phyloP scores from a whole-genome alignment of 805 yeast genomes.

The Saturnispora ahearnii region DNA sequence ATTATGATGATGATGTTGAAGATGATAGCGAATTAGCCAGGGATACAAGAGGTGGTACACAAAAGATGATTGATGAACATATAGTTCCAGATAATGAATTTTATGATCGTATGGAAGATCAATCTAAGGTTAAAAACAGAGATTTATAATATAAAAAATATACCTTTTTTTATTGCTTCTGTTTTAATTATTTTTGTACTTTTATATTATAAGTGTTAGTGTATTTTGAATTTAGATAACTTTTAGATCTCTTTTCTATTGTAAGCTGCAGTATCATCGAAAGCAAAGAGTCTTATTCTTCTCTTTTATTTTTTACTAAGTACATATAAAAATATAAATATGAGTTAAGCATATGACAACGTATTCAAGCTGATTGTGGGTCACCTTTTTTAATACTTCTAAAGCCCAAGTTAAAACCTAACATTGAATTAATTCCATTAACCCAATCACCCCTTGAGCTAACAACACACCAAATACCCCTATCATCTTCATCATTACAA shows the following conservation, averaged over 20 bases:
- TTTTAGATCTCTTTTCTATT: too few species aligned
- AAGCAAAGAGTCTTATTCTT: too few species aligned
- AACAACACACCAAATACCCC: slow-evolving; percentile 85
- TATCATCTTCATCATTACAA: slow-evolving; percentile 11
- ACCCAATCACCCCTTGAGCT: slow-evolving; percentile 86
- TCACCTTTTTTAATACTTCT: slow-evolving; percentile 24
- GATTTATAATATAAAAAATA: not conserved
- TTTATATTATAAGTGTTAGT: not conserved
- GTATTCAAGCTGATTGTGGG: not conserved
- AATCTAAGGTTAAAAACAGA: slow-evolving; percentile 19
- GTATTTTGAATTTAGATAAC: not conserved
- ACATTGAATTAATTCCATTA: slow-evolving; percentile 71
- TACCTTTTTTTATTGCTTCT: not conserved
- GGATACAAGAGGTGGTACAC: slow-evolving; percentile 89
- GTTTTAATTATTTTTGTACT: not conserved
- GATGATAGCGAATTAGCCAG: slow-evolving; percentile 73
- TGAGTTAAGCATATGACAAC: not conserved
- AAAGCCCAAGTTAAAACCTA: slow-evolving; percentile 85
- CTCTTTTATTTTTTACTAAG: not conserved
- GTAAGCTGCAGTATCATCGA: too few species aligned
- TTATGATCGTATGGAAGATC: slow-evolving; percentile 55
- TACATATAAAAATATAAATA: not conserved
- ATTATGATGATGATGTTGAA: slow-evolving; percentile 66
- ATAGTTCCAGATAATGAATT: slow-evolving; percentile 71
- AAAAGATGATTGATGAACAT: slow-evolving; percentile 67